Base-by-base conservation (phyloP, 495 filamentous ascomycete genomes). In the Neurospora discreta region DNA sequence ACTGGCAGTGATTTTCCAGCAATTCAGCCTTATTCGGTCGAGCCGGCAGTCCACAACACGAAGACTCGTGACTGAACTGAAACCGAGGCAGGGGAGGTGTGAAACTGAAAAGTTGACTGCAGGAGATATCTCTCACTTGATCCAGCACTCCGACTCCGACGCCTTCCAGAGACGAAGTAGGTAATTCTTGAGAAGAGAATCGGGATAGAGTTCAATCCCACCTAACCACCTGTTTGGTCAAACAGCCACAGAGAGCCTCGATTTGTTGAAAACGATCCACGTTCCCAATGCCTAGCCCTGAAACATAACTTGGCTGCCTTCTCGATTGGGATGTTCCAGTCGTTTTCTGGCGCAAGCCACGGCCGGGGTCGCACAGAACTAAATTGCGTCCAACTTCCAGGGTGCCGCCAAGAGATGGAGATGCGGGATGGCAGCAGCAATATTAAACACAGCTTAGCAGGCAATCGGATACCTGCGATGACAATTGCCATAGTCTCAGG, bases 241-340 rank as follows among this genome's bases (percentile, higher is more conserved):
- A 60, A 60, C 23, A 70, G 42, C 26, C 69, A 30, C 43, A 70
- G 16, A 71, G 30, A 18, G 26, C 42, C 52, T 65, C 52, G 26
- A 65, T 26, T 60, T 65, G 52, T 33, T 26, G 18, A 52, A 15
- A 60, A 33, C 52, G 30, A 60, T 30, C 52, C 26, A 60, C 52
- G 30, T 33, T 9, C 23, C 15, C 39, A 68, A 60, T 33, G 3
- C 23, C 15, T 26, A 68, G 38, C 26, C 26, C 39, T 70, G 41
- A 58, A 52, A 43, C 69, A 23, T 13, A 71, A 71, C 69, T 52
- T 60, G 33, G 15, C 58, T 39, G 58, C 46, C 70, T 71, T 67
- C 70, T 71, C 58, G 38, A 71, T 71, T 71, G 36, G 70, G 70
- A 65, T 65, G 52, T 65, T 60, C 33, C 33, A 36, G 33, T 36